Evolutionary conservation across 2,329 filamentous ascomycete species (phyloP), one percentile per base, ranked within the genome.

Genomic region (Camptophora hylomeconis): DNA sequence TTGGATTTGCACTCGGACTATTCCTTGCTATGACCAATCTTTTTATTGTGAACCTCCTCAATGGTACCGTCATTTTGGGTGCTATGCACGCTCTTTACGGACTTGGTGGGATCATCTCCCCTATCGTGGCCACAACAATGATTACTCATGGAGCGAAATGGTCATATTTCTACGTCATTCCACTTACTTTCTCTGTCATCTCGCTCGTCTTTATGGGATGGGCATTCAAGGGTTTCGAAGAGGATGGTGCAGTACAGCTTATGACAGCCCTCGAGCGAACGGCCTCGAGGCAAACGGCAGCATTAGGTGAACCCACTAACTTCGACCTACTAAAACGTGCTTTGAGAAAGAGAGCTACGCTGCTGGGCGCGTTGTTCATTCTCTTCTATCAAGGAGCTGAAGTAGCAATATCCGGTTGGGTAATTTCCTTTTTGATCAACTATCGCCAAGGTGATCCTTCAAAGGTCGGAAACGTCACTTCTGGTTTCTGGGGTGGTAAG

Each of bases 331-430:
- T 57, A 49, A 69, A 56, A 32, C 49, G 57, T 28, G 62, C 67
- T 2, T 42, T 74, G 17, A 56, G 56, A 33, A 65, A 63, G 40
- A 57, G 53, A 17, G 64, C 74, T 4, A 80, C 84, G 0, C 53
- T 89, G 1, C 63, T 89, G 0, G 80, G 80, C 3, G 76, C 81
- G 0, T 51, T 82, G 7, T 89, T 89, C 59, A 80, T 89, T 51
- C 89, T 92, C 37, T 72, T 75, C 15, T 92, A 92, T 51, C 80
- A 89, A 53, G 82, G 81, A 18, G 77, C 79, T 19, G 82, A 92
- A 53, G 81, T 92, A 10, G 75, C 75, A 9, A 80, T 87, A 39
- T 81, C 77, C 0, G 81, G 82, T 30, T 92, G 82, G 83, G 76
- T 87, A 26, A 83, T 87, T 37, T 83, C 78, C 2, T 92, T 86